Percentiles rank a stretch among this genome's conserved stretches.
These are phyloP conservation scores for Hydnomerulius pinastri DNA, from an alignment of 768 basidiomycete species.

Conservation along the genomic window DNA sequence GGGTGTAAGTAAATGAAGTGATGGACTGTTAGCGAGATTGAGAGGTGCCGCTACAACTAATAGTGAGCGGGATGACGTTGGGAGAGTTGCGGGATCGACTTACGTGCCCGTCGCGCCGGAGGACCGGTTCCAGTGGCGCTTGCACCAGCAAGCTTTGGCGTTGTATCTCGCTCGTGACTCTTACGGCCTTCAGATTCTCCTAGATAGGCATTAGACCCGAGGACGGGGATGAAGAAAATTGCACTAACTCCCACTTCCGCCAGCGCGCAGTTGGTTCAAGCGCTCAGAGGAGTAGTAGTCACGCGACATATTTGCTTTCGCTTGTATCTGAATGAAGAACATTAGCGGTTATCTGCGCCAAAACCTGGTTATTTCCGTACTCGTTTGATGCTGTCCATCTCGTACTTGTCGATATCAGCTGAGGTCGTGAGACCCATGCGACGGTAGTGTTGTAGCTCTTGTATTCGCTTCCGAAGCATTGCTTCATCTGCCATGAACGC, in stretches of 20 bases:
- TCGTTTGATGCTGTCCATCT: constrained; percentile 68
- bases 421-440: constrained; percentile 79
- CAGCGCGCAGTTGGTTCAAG: constrained; percentile 47
- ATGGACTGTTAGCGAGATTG: constrained; percentile 88
- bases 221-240: constrained; percentile 32
- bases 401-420: constrained; percentile 92
- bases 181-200: constrained; percentile 54
- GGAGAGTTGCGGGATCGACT: constrained; percentile 13
- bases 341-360: not conserved
- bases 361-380: constrained; percentile 42
- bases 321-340: constrained; percentile 48
- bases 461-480: constrained; percentile 81
- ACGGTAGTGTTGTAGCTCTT: constrained; percentile 89
- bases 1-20: constrained; percentile 84
- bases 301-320: constrained; percentile 57
- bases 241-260: constrained; percentile 50
- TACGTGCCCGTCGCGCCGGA: constrained; percentile 45
- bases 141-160: constrained; percentile 49
- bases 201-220: not conserved
- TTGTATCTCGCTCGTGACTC: constrained; percentile 62
- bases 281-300: constrained; percentile 60
- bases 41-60: constrained; percentile 56
- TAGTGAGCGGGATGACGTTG: not conserved
- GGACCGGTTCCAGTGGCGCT: constrained; percentile 37
- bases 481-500: constrained; percentile 69